These are phyloP conservation scores for Diplosphaera chodatii DNA, from an alignment of 139 green algal species.

Conservation along the genomic window DNA sequence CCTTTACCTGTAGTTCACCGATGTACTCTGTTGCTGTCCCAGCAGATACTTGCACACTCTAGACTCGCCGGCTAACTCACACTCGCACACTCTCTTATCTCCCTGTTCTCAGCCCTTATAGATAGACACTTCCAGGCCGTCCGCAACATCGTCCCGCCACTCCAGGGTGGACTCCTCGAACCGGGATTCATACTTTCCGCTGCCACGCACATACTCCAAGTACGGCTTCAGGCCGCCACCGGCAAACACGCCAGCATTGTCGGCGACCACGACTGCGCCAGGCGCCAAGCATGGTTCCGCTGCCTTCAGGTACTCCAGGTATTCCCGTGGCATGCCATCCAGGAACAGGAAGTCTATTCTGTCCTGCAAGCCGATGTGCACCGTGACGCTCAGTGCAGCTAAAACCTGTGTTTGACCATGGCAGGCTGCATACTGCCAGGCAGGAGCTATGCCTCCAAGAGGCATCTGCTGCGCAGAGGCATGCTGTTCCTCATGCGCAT, in stretches of 20 bases:
- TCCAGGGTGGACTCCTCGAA: conserved; percentile 44
- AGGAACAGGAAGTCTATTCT: conserved; percentile 60
- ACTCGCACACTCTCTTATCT: no score
- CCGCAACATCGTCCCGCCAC: conserved; percentile 55
- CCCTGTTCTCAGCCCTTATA: no score
- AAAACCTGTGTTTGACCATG: no score
- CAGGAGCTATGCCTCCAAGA: no score
- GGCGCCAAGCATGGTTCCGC: conserved; percentile 41
- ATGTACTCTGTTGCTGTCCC: no score
- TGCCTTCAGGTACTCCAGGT: conserved; percentile 51
- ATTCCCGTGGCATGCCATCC: conserved; percentile 53
- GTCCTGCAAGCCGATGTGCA: not conserved
- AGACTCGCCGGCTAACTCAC: no score
- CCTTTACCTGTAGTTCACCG: no score
- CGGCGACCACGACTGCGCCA: conserved; percentile 49
- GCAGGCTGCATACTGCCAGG: no score
- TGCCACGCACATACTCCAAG: conserved; percentile 52
- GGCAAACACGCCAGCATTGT: conserved; percentile 50
- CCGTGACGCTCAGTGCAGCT: no score
- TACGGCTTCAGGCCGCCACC: conserved; percentile 39
- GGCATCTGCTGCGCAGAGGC: no score
- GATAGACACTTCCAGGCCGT: conserved; percentile 62
- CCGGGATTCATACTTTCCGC: conserved; percentile 27
- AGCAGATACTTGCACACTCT: no score
- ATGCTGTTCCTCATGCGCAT: no score